These are phyloP conservation scores for Linderina pennispora DNA, from an alignment of 192 early-diverging fungal genomes.

Conservation along the genomic window DNA sequence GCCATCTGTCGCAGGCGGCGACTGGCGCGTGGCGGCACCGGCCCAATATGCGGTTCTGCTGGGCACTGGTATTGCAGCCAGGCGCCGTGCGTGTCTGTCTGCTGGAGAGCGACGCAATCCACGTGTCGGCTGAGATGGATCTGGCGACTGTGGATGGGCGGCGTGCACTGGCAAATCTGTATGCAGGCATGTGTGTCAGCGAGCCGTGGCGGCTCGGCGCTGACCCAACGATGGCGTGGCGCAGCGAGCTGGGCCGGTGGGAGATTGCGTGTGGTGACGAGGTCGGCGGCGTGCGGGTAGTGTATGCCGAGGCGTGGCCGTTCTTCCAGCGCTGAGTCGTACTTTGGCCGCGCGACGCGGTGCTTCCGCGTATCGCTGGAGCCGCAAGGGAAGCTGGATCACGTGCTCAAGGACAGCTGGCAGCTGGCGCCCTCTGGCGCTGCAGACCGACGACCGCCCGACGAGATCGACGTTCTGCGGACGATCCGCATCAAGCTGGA, in stretches of 20 bases:
- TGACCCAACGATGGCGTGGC: slow-evolving; percentile 37
- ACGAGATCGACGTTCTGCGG: slow-evolving; percentile 30
- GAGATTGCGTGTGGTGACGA: slow-evolving; percentile 24
- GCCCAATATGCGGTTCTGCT: slow-evolving; percentile 22
- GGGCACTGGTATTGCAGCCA: slow-evolving; percentile 20
- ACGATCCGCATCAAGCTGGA: slow-evolving; percentile 23
- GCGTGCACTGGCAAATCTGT: slow-evolving; percentile 3
- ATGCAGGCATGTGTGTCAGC: slow-evolving; percentile 2
- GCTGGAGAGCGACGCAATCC: slow-evolving; percentile 39
- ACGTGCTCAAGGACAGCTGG: slow-evolving; percentile 43
- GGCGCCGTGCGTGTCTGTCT: slow-evolving; percentile 25
- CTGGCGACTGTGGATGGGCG: slow-evolving; percentile 6
- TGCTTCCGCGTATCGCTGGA: slow-evolving; percentile 19
- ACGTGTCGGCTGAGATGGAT: slow-evolving; percentile 6
- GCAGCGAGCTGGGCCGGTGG: slow-evolving; percentile 18
- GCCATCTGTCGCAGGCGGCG: slow-evolving; percentile 25
- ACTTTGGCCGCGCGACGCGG: slow-evolving; percentile 38
- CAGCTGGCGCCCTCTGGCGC: slow-evolving; percentile 18
- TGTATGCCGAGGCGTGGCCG: slow-evolving; percentile 19
- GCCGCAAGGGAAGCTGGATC: slow-evolving; percentile 4
- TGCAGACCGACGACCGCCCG: slow-evolving; percentile 2
- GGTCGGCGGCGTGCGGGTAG: neutral
- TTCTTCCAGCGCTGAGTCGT: slow-evolving; percentile 31
- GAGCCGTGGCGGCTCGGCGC: slow-evolving; percentile 33
- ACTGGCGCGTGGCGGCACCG: slow-evolving; percentile 19